phyloP scores from a whole-genome alignment of 257 asterid genomes.

The Linderniella brevidens region DNA sequence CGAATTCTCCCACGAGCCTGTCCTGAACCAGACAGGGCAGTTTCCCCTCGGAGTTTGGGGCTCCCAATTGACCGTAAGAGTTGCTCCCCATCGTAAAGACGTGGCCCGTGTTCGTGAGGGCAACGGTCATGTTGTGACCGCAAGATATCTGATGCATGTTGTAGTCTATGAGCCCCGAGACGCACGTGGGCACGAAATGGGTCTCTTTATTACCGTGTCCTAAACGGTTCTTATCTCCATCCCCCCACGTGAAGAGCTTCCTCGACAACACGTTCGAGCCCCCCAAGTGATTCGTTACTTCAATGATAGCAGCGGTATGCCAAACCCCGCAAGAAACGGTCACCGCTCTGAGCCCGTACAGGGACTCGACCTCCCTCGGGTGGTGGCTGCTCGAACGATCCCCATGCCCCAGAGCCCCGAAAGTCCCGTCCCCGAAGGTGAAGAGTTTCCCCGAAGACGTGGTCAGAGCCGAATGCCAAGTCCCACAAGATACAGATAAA shows the following conservation, averaged over 20 bases:
- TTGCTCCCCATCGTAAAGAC: conserved; percentile 74
- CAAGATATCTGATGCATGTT: conserved; percentile 74
- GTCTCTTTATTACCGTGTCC: conserved; percentile 79
- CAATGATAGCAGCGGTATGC: conserved; percentile 92
- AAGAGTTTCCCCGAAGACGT: conserved; percentile 57
- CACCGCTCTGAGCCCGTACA: conserved; percentile 50
- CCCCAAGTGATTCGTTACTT: conserved; percentile 31
- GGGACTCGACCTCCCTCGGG: conserved; percentile 58
- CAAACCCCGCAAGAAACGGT: conserved; percentile 78
- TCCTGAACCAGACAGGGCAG: conserved; percentile 67
- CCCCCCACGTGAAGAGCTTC: conserved; percentile 93
- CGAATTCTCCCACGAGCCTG: conserved; percentile 74
- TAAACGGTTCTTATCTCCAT: conserved; percentile 63
- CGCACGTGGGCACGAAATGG: conserved; percentile 60
- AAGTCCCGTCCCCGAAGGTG: conserved; percentile 84
- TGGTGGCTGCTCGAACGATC: conserved; percentile 33
- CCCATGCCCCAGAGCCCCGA: conserved; percentile 88
- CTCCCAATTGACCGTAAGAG: conserved; percentile 60
- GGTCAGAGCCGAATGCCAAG: conserved; percentile 86
- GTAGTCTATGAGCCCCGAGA: conserved; percentile 60
- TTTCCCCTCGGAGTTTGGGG: conserved; percentile 59
- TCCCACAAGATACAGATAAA: conserved; percentile 66
- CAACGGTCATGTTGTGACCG: conserved; percentile 55
- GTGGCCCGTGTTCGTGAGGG: conserved; percentile 72
- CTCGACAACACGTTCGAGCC: conserved; percentile 26